These are phyloP conservation scores for Dictyophora rubrovolvata DNA, from an alignment of 768 basidiomycete species.

Conservation along the genomic window DNA sequence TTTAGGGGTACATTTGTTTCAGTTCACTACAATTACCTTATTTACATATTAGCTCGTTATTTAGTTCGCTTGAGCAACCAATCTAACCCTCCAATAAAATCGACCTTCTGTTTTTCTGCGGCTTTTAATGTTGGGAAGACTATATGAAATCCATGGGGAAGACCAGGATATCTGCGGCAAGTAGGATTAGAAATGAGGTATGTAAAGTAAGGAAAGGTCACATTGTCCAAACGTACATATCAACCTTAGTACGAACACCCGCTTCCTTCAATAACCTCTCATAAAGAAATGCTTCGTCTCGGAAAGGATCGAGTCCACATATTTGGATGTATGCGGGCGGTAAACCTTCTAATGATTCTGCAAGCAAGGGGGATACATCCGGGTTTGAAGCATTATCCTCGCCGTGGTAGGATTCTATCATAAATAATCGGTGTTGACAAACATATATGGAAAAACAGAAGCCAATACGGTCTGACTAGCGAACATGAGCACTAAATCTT, in stretches of 20 bases:
- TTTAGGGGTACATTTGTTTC: too few relatives aligned
- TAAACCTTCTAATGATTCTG: conserved; percentile 14
- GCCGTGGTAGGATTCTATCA: neutral
- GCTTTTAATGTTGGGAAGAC: conserved; percentile 9
- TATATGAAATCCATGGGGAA: conserved; percentile 16
- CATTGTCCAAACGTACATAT: conserved; percentile 13
- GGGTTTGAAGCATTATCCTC: conserved; percentile 7
- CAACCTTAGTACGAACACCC: conserved; percentile 15
- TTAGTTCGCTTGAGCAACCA: conserved; percentile 16
- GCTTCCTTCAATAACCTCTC: conserved; percentile 16
- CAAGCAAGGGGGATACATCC: conserved; percentile 15
- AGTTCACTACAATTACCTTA: too few relatives aligned
- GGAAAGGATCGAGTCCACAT: conserved; percentile 16
- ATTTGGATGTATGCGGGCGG: conserved; percentile 19
- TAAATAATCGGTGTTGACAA: neutral
- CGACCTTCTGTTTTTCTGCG: conserved; percentile 11
- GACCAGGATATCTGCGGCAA: conserved; percentile 18
- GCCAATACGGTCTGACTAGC: neutral
- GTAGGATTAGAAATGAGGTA: too few relatives aligned
- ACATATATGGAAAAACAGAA: neutral
- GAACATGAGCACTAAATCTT: neutral
- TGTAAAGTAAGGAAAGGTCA: too few relatives aligned
- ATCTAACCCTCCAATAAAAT: conserved; percentile 12
- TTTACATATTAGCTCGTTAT: too few relatives aligned
- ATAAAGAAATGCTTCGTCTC: conserved; percentile 21